Conservation (phyloP, 2,329 filamentous ascomycete species). For the Cordyceps sp. region DNA sequence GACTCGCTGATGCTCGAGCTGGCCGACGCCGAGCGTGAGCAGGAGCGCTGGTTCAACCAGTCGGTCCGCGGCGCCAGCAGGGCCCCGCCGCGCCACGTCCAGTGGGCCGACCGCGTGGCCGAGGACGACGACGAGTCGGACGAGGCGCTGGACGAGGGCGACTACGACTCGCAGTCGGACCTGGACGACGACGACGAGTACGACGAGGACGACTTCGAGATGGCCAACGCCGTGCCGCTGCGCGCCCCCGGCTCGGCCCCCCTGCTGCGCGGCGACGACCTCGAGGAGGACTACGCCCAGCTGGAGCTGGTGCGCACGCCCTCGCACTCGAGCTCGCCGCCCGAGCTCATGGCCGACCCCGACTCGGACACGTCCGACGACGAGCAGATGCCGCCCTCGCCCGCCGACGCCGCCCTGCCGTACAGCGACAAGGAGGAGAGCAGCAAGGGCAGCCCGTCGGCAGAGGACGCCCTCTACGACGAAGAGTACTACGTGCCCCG, state of each 20-base stretch:
- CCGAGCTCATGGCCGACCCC: constrained; percentile 55
- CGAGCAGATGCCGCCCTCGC: constrained; percentile 62
- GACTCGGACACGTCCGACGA: constrained; percentile 56
- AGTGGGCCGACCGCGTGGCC: constrained; percentile 69
- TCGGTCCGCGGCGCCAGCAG: constrained; percentile 62
- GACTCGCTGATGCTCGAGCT: constrained; percentile 87
- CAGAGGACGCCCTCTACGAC: constrained; percentile 29
- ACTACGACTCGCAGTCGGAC: constrained; percentile 29
- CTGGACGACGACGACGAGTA: constrained; percentile 17
- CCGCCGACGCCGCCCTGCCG: constrained; percentile 37
- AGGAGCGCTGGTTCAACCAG: constrained; percentile 96
- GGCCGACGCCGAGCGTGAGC: constrained; percentile 83
- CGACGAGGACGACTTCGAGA: constrained; percentile 43
- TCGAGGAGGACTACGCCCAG: constrained; percentile 48
- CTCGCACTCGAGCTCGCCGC: constrained; percentile 49
- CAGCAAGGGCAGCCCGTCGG: constrained; percentile 14
- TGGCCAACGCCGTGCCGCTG: constrained; percentile 30
- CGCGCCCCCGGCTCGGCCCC: constrained; percentile 14
- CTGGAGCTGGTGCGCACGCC: constrained; percentile 52
- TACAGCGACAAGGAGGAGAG: constrained; percentile 42
- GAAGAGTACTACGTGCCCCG: constrained; percentile 37
- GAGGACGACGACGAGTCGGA: constrained; percentile 55
- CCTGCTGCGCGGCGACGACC: constrained; percentile 33
- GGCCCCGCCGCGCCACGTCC: constrained; percentile 54
- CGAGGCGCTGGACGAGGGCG: no score